Evolutionary conservation across 2,329 filamentous ascomycete species (phyloP), one percentile per base, ranked within the genome.

Genomic region (Pestalotiopsis fici): DNA sequence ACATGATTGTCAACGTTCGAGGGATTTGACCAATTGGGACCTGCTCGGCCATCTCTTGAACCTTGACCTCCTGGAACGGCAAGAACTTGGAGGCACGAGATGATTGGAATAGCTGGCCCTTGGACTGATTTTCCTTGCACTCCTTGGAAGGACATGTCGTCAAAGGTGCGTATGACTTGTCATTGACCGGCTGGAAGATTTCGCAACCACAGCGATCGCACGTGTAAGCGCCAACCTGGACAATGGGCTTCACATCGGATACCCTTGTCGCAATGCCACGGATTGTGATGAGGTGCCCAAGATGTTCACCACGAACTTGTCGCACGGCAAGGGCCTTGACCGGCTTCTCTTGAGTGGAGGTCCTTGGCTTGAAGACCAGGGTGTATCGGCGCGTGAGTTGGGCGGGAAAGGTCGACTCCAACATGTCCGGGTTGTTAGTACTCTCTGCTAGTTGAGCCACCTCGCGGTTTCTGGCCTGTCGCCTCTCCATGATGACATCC

Each of bases 41-140:
- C 79, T 99, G 96, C 78, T 99, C 96, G n/a, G 96, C 94, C 90
- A 98, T 93, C 78, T 99, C 96, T 81, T 99, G 96, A 66, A 99
- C 94, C 83, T 98, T 98, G 81, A 98, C 90, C 80, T 99, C 96
- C 80, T 99, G 96, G 84, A 99, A 99, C 3, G 96, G 94, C 75
- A 97, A 83, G 77, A 98, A 99, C 76, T 98, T 99, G 64, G 95
- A 98, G 0, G 95, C 96, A 74, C 96, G 89, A n/a, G 95, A 97
- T 0, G 95, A 98, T 47, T 97, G 89, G 78, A 97, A 95, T 50
- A 99, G 87, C 79, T 98, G 94, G 21, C 96, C 96, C 80, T 96
- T 97, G 73, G 93, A 89, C 79, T 97, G 94, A 80, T 98, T 98
- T 69, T 87, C 86, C 78, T 91, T 90, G 85, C 96, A 99, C 73